Evolutionary conservation across 139 green algal species (phyloP).

Genomic region (Micromonas commoda): DNA sequence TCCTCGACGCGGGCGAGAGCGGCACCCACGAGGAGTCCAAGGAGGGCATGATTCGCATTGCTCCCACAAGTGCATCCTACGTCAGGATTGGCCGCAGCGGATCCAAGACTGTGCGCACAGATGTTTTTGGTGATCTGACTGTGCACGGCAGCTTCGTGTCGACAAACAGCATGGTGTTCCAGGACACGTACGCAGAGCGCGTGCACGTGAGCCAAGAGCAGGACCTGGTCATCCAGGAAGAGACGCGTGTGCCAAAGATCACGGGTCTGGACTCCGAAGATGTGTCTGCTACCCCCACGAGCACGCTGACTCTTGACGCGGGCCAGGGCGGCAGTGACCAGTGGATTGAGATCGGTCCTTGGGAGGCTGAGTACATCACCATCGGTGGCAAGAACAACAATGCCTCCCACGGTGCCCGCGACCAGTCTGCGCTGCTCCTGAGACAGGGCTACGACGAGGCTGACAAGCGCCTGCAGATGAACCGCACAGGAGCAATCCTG

Average conservation of each 20-base stretch:
- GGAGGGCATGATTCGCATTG: conserved; percentile 19
- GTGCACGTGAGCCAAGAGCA: not conserved
- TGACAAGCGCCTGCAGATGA: too few species aligned
- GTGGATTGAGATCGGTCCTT: not conserved
- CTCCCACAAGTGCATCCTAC: not conserved
- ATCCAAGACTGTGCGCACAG: not conserved
- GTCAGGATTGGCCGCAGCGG: not conserved
- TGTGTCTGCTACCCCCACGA: conserved; percentile 1
- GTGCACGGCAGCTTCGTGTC: conserved; percentile 11
- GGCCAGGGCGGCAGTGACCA: not conserved
- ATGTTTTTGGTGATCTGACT: conserved; percentile 18
- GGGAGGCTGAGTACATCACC: not conserved
- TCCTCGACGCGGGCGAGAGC: conserved; percentile 20
- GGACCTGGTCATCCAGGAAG: not conserved
- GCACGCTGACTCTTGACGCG: not conserved
- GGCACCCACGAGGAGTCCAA: not conserved
- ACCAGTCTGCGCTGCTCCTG: too few species aligned
- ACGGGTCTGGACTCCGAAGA: conserved; percentile 16
- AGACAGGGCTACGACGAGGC: too few species aligned
- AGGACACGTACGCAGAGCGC: not conserved
- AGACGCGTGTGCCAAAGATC: conserved; percentile 7
- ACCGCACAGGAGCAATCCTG: too few species aligned
- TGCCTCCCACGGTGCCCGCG: too few species aligned
- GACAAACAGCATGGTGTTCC: not conserved
- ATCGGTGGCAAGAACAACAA: conserved; percentile 1